A percentile compares a stretch with the other conserved stretches of the same genome.
Evolutionary conservation across 139 green algal species (phyloP).

Genomic region (Picochlorum sp.): DNA sequence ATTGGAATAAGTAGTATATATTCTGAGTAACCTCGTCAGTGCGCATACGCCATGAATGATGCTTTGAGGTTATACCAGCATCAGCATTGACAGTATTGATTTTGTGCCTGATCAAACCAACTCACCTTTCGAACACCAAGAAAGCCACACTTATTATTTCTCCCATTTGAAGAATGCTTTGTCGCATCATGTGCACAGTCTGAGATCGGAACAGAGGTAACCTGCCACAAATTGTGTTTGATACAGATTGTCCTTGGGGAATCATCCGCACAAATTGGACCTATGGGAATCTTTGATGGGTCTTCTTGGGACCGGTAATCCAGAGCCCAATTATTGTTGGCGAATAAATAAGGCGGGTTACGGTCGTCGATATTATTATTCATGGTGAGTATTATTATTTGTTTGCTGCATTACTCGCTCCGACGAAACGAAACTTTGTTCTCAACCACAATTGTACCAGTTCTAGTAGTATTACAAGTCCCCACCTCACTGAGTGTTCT

Average conservation of each 20-base stretch:
- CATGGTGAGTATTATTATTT: too few species aligned
- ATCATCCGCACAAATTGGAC: neutral
- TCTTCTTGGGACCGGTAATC: neutral
- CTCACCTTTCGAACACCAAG: slow-evolving; percentile 54
- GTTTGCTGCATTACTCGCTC: too few species aligned
- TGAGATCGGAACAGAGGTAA: neutral
- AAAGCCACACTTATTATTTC: slow-evolving; percentile 50
- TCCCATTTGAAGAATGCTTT: slow-evolving; percentile 1
- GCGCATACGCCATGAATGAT: too few species aligned
- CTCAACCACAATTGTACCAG: too few species aligned
- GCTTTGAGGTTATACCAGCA: too few species aligned
- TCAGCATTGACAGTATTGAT: slow-evolving; percentile 15
- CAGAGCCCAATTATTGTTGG: too few species aligned
- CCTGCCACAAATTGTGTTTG: slow-evolving; percentile 12
- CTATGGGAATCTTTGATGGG: neutral
- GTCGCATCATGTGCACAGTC: neutral
- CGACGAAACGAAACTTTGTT: too few species aligned
- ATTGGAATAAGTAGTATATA: neutral
- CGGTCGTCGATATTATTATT: too few species aligned
- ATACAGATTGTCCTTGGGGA: slow-evolving; percentile 14
- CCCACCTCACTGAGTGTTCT: too few species aligned
- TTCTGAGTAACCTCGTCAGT: neutral
- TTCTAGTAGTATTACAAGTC: too few species aligned
- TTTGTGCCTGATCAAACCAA: too few species aligned
- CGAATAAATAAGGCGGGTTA: too few species aligned